A percentile compares a stretch with the other conserved stretches of the same genome.
phyloP scores from a whole-genome alignment of 148 eudicot species.

The Camellia japonica region DNA sequence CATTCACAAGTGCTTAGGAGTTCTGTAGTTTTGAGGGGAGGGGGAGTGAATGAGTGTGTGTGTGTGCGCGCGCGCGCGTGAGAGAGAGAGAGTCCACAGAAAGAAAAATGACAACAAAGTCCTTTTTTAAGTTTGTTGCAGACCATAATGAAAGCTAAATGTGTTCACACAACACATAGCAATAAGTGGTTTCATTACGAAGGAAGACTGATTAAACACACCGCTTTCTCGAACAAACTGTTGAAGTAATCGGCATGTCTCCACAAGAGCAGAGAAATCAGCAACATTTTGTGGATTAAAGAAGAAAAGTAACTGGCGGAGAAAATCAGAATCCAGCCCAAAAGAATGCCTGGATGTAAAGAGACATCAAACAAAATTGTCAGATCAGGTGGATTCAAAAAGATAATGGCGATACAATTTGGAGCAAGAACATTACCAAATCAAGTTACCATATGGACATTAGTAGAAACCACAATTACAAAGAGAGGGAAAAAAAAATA shows the following conservation, averaged over 20 bases:
- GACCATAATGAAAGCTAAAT: not conserved
- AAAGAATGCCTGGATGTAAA: constrained; percentile 67
- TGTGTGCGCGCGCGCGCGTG: too few relatives aligned
- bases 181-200: not conserved
- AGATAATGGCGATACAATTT: not conserved
- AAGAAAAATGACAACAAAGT: not conserved
- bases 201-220: constrained; percentile 23
- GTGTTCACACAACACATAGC: not conserved
- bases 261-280: constrained; percentile 66
- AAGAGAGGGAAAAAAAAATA: too few relatives aligned
- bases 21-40: too few relatives aligned
- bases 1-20: not conserved
- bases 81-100: too few relatives aligned
- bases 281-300: constrained; percentile 55
- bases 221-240: constrained; percentile 62
- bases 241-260: constrained; percentile 67
- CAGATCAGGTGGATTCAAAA: not conserved
- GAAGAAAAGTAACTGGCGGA: constrained; percentile 74
- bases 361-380: constrained; percentile 11
- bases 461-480: not conserved
- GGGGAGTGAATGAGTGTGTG: too few relatives aligned
- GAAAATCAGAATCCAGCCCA: constrained; percentile 75
- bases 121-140: not conserved
- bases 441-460: not conserved
- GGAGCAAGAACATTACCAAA: not conserved